Evolutionary conservation across 2,329 filamentous ascomycete genomes (phyloP).

Genomic region (Claviceps digitariae): DNA sequence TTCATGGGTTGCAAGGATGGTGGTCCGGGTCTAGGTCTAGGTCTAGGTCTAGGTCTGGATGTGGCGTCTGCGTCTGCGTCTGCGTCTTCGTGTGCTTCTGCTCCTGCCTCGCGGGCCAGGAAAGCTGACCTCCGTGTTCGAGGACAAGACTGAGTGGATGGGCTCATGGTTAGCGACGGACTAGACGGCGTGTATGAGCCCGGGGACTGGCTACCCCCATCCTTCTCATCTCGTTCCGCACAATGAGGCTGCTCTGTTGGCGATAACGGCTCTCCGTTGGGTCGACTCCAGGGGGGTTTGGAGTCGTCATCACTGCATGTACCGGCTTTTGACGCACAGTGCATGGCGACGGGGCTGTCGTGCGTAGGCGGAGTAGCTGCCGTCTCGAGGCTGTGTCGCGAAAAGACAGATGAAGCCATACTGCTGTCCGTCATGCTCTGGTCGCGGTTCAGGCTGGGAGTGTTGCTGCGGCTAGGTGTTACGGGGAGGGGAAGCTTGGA

Average conservation of each 20-base stretch:
- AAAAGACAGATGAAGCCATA: slow-evolving; percentile 28
- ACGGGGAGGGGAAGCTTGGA: slow-evolving; percentile 26
- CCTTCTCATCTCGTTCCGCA: not conserved
- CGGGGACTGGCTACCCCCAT: not conserved
- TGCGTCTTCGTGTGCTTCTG: slow-evolving; percentile 1
- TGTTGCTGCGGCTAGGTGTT: slow-evolving; percentile 23
- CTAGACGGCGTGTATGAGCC: slow-evolving; percentile 10
- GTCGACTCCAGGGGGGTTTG: slow-evolving; percentile 13
- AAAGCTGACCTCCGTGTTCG: slow-evolving; percentile 8
- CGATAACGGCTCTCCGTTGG: slow-evolving; percentile 8
- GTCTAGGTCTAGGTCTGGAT: no score
- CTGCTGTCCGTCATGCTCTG: slow-evolving; percentile 29
- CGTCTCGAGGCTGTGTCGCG: slow-evolving; percentile 21
- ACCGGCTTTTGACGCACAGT: slow-evolving; percentile 5
- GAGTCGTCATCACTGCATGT: slow-evolving; percentile 6
- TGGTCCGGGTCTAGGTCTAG: slow-evolving; percentile 11
- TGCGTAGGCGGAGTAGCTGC: slow-evolving; percentile 17
- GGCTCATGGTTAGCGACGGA: slow-evolving; percentile 12
- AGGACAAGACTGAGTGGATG: slow-evolving; percentile 10
- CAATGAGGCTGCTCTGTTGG: not conserved
- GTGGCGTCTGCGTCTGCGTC: slow-evolving; percentile 6
- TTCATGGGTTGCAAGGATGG: slow-evolving; percentile 21
- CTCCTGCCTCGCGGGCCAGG: slow-evolving; percentile 2
- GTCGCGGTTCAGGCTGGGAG: slow-evolving; percentile 22
- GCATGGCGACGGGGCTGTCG: slow-evolving; percentile 15